Percentiles rank a stretch among this genome's conserved stretches.
Conservation (phyloP, 306 rosid species). For the Cucurbita argyrosperma region DNA sequence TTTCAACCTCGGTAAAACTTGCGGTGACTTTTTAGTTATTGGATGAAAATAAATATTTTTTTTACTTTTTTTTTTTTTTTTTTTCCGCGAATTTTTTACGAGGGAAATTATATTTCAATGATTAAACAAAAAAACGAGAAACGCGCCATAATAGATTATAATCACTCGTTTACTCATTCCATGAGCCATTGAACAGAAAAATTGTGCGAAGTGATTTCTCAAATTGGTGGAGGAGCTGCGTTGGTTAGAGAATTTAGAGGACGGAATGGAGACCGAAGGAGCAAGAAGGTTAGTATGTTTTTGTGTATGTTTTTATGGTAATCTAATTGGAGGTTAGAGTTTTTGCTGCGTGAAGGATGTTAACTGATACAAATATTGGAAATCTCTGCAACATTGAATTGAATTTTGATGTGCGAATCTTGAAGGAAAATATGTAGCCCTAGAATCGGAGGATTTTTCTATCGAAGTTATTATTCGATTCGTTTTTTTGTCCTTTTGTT, state of each 20-base stretch:
- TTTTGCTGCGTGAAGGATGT: not conserved
- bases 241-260: not conserved
- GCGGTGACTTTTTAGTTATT: too few species aligned
- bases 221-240: not conserved
- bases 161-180: too few species aligned
- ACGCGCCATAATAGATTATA: too few species aligned
- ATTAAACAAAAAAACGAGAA: too few species aligned
- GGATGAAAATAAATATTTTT: too few species aligned
- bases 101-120: too few species aligned
- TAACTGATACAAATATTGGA: not conserved
- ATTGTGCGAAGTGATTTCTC: not conserved
- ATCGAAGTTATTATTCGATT: not conserved
- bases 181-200: too few species aligned
- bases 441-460: not conserved
- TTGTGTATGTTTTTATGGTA: not conserved
- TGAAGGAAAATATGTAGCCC: not conserved
- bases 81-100: too few species aligned
- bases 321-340: not conserved
- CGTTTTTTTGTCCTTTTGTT: not conserved
- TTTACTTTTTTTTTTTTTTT: too few species aligned
- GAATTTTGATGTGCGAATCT: not conserved
- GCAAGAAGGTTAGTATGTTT: not conserved
- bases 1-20: not conserved
- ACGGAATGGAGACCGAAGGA: not conserved
- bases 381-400: not conserved